phyloP scores from a whole-genome alignment of 202 grass and related monocot genomes.

The Panicum virgatum region DNA sequence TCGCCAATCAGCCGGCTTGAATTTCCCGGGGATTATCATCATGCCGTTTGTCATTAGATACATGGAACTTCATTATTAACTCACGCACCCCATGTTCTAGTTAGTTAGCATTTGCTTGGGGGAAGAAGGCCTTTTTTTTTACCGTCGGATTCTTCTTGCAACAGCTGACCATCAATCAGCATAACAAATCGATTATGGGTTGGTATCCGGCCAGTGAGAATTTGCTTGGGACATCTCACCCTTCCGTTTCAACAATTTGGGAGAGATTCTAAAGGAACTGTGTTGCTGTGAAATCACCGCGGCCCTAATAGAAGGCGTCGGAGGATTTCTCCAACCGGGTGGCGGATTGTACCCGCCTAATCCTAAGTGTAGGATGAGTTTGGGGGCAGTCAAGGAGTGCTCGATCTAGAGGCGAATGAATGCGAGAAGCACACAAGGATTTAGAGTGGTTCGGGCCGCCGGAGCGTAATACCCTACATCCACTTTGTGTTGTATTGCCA shows the following conservation, averaged over 20 bases:
- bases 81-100: no score
- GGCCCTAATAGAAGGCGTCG: not conserved
- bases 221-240: not conserved
- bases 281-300: not conserved
- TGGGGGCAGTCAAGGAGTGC: no score
- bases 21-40: not conserved
- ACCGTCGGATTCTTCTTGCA: not conserved
- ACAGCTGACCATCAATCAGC: not conserved
- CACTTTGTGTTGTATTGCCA: no score
- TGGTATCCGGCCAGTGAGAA: not conserved
- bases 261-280: not conserved
- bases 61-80: not conserved
- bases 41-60: not conserved
- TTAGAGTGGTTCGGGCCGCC: no score
- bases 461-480: no score
- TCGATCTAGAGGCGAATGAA: no score
- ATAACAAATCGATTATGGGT: no score
- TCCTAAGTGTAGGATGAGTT: no score
- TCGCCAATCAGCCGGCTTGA: not conserved
- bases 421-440: no score
- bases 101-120: not conserved
- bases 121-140: not conserved
- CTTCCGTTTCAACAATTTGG: not conserved
- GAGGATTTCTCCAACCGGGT: no score
- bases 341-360: no score